Evolutionary conservation across 441 rosid species (phyloP), one percentile per base, ranked within the genome.

Genomic region (Metrosideros polymorpha): DNA sequence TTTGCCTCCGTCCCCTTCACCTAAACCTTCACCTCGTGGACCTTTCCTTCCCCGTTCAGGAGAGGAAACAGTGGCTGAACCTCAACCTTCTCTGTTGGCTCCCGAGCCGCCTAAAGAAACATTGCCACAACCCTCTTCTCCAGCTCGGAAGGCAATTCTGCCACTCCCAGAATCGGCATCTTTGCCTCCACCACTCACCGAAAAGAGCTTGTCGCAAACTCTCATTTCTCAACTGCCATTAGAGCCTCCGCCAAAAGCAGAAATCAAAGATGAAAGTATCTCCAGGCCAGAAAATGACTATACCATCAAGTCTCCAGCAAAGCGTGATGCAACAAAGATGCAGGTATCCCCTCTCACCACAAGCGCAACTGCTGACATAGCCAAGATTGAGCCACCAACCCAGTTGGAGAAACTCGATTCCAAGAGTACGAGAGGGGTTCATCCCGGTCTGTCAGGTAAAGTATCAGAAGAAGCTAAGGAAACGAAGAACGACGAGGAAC

Each of bases 41-140:
- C 82, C 89, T 24, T 66, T 5, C 77, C 77, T 66, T 45, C 57
- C 83, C 30, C 87, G 57, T 55, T 51, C 86, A 43, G 75, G 85
- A 82, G 85, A 84, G 18, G 51, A 35, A 39, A 12, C 47, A 24
- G 3, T 22, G 13, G 45, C 45, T 35, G 47, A 71, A 39, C 29
- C 79, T 22, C 47, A 39, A 39, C 79, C 79, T 71, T 39, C 79
- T 39, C 47, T 22, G 79, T 87, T 84, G 71, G 85, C 91, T 85
- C 79, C 94, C 61, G 90, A 84, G 66, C 86, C 89, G 86, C 82
- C 89, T 43, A 89, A 52, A 45, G 91, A 85, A 87, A 85, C 90
- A 86, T 56, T 88, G 25, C 42, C 87, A 14, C 86, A 42, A 87
- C 85, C 91, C 85, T 53, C 92, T 86, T 88, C 93, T 84, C 90